These are phyloP conservation scores for Rhinocladiella similis DNA, from an alignment of 2,329 filamentous ascomycete species.

Conservation along the genomic window DNA sequence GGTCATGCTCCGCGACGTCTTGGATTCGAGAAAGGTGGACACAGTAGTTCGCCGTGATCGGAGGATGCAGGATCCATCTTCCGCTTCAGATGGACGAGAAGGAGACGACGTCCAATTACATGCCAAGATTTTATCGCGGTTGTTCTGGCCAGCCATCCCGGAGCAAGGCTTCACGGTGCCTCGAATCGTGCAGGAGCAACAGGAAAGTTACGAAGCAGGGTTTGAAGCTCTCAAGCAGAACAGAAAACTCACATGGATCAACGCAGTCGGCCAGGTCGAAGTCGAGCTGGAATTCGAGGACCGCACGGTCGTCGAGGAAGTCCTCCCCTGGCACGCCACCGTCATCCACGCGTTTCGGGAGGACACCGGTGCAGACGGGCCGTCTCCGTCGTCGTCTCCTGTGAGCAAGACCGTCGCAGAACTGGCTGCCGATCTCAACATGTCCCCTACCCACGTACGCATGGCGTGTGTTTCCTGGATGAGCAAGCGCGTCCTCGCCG, in stretches of 20 bases:
- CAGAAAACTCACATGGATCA: slow-evolving; percentile 85
- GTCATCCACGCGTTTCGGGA: slow-evolving; percentile 81
- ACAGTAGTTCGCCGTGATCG: slow-evolving; percentile 60
- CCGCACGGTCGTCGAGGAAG: slow-evolving; percentile 66
- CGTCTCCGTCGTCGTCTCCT: slow-evolving; percentile 9
- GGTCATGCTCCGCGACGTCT: slow-evolving; percentile 93
- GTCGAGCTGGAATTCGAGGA: slow-evolving; percentile 83
- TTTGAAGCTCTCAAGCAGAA: slow-evolving; percentile 81
- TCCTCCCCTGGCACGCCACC: slow-evolving; percentile 80
- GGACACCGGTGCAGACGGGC: slow-evolving; percentile 36
- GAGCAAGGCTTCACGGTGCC: slow-evolving; percentile 50
- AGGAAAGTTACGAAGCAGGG: slow-evolving; percentile 69
- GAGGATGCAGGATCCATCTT: slow-evolving; percentile 28
- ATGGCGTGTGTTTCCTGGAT: slow-evolving; percentile 64
- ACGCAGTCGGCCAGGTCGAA: slow-evolving; percentile 74
- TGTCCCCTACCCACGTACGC: slow-evolving; percentile 58
- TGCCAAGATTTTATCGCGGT: slow-evolving; percentile 82
- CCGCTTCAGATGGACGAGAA: slow-evolving; percentile 18
- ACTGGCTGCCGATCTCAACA: slow-evolving; percentile 52
- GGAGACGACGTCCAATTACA: slow-evolving; percentile 55
- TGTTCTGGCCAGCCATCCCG: slow-evolving; percentile 88
- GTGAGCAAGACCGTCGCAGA: slow-evolving; percentile 43
- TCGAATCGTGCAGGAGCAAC: slow-evolving; percentile 52
- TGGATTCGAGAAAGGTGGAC: slow-evolving; percentile 77
- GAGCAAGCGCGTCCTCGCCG: slow-evolving; percentile 54